Evolutionary conservation across 805 yeast species (phyloP).

Genomic region (Starmerella bombi): DNA sequence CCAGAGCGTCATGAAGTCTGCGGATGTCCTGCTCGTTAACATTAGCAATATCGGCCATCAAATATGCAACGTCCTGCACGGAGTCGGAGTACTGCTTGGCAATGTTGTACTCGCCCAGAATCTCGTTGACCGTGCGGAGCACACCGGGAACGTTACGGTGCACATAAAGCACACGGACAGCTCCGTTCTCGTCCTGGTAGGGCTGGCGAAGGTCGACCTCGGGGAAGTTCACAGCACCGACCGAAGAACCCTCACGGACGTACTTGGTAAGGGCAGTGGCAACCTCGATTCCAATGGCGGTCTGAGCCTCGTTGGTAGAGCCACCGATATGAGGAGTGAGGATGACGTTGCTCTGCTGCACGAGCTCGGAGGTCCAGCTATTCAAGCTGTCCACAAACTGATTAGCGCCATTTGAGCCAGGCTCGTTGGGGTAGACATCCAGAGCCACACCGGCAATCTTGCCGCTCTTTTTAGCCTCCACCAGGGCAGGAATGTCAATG

Average conservation of each 20-base stretch:
- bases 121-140: slow-evolving; percentile 89
- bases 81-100: slow-evolving; percentile 98
- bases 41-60: slow-evolving; percentile 92
- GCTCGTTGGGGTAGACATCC: slow-evolving; percentile 94
- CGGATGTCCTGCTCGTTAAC: slow-evolving; percentile 75
- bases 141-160: slow-evolving; percentile 99
- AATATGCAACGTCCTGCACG: slow-evolving; percentile 86
- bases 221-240: slow-evolving; percentile 97
- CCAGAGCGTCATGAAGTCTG: slow-evolving; percentile 69
- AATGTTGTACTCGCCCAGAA: slow-evolving; percentile 85
- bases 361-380: slow-evolving; percentile 70
- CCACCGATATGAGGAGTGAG: slow-evolving; percentile 98
- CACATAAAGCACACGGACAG: slow-evolving; percentile 84
- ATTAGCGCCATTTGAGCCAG: slow-evolving; percentile 87
- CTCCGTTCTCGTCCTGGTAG: slow-evolving; percentile 67
- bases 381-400: slow-evolving; percentile 62
- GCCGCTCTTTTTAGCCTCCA: slow-evolving; percentile 82
- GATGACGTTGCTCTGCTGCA: slow-evolving; percentile 72
- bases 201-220: slow-evolving; percentile 87
- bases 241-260: slow-evolving; percentile 89
- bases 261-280: slow-evolving; percentile 73
- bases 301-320: slow-evolving; percentile 97
- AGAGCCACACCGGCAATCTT: slow-evolving; percentile 94
- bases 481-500: slow-evolving; percentile 86
- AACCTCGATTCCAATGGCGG: slow-evolving; percentile 94